Base-by-base conservation (phyloP, 148 eudicot genomes). In the Cornus controversa region DNA sequence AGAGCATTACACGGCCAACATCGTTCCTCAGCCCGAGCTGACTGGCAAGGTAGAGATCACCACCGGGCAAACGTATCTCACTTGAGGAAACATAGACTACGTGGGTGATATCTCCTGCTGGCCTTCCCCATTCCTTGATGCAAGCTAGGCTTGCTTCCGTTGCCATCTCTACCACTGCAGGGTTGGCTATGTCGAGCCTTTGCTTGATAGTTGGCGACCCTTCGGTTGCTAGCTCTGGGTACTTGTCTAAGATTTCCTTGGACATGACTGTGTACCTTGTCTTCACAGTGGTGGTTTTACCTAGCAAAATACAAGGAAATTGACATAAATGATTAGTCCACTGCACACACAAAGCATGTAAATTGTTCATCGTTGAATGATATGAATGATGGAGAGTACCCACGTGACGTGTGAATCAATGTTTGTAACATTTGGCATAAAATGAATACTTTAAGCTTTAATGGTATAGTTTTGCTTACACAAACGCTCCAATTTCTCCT, bases 271-370 rank as follows among this genome's bases (percentile, higher is more conserved):
- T 91, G 86, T 91, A 91, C 50, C 96, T 81, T 40, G 93, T 91
- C 87, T 91, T 91, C 72, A 91, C 96, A 14, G 93, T 91, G n/a
- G 96, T 91, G 37, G 96, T 90, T 82, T 91, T 91, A 82, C 96
- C 93, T 91, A 69, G 11, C 74, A 85, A 78, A 79, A 71, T 37
- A 26, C 57, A 8, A 57, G 67, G 37, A 60, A 50, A 60, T 60
- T 58, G 24, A n/a, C 8, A 18, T 60, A 20, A 8, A 18, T 54
- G 22, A 3, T 54, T 14, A 14, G 22, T 54, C 62, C 3, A 54
- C 62, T 54, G 62, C 22, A 31, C 34, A 1, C 34, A 1, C 34
- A 37, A 5, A 2, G 7, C 3, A 0, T 50, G 57, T 50, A 50
- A 11, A 50, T 5, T 50, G 57, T 11, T 20, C 0, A 13, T 13